Evolutionary conservation across 1,284 basidiomycete genomes (phyloP), one percentile per base, ranked within the genome.

Genomic region (Puccinia triticina): DNA sequence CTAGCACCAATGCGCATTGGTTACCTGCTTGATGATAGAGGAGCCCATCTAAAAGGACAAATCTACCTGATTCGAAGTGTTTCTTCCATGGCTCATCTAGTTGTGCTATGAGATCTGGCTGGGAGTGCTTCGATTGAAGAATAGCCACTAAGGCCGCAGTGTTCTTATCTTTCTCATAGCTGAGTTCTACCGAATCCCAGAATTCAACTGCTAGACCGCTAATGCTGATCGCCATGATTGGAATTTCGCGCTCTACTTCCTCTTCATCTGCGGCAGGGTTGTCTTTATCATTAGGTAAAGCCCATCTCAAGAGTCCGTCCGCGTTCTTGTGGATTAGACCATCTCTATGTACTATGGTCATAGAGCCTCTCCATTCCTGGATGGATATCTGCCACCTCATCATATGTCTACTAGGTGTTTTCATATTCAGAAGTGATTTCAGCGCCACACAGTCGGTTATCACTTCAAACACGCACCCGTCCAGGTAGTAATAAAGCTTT

Each of bases 11-110:
- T 16, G 48, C 71, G 21, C 37, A 73, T 7, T 29, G 21, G 23
- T 73, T 26, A 10, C 48, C 48, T 8, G 26, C 8, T 12, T 40
- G 14, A 26, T 73, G 71, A n/a, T 73, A 73, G 4, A 73, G 10
- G 12, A 73, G 12, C 48, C 71, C 71, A 46, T 29, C 26, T 46
- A 73, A 14, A 16, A 73, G 29, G 14, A 48, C 7, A 48, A 40
- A 73, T 10, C 46, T 23, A 48, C 43, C 71, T 29, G 23, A 11
- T 73, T 73, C 8, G 18, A 40, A 50, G n/a, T 40, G 43, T 11
- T 43, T 12, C 48, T 73, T 73, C 71, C 71, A 73, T 48, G 26
- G 37, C 48, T 29, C 18, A 16, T 73, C 34, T n/a, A 50, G 26
- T 73, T 40, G 14, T 43, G 14, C 8, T 5, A 46, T 32, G 5